phyloP scores from a whole-genome alignment of 2,329 filamentous ascomycete genomes.

The Diaporthe destruens region DNA sequence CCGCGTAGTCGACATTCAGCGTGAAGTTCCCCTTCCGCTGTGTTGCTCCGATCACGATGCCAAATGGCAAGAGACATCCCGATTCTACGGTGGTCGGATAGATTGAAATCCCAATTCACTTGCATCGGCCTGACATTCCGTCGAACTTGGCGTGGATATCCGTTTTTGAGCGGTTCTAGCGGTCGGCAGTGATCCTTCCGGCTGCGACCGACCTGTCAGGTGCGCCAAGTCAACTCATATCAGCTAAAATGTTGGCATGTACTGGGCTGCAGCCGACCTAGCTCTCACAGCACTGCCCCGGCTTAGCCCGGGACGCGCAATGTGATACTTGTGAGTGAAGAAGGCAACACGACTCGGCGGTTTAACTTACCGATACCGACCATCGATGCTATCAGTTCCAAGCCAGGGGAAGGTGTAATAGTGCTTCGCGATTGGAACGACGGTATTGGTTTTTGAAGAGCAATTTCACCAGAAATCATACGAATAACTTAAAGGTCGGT shows the following conservation, averaged over 20 bases:
- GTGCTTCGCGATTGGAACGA: neutral
- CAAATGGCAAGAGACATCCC: neutral
- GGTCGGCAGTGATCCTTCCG: slow-evolving; percentile 7
- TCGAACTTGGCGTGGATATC: neutral
- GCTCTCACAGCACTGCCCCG: neutral
- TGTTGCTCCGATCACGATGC: neutral
- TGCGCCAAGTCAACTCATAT: neutral
- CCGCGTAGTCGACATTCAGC: too few relatives aligned
- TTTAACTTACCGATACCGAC: neutral
- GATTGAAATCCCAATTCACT: neutral
- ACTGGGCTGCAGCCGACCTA: neutral
- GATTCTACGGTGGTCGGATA: neutral
- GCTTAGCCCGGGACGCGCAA: slow-evolving; percentile 1
- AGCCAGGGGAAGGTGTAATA: neutral
- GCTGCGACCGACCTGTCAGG: neutral
- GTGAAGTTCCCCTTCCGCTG: too few relatives aligned
- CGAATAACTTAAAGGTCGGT: neutral
- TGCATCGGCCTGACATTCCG: neutral
- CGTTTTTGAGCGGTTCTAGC: neutral
- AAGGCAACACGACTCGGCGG: neutral
- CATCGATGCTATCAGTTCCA: too few relatives aligned
- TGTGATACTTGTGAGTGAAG: neutral
- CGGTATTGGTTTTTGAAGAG: neutral
- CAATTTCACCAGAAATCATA: neutral
- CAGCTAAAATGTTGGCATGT: slow-evolving; percentile 1